Base-by-base conservation (phyloP, 306 rosid species). In the Inga oerstediana region DNA sequence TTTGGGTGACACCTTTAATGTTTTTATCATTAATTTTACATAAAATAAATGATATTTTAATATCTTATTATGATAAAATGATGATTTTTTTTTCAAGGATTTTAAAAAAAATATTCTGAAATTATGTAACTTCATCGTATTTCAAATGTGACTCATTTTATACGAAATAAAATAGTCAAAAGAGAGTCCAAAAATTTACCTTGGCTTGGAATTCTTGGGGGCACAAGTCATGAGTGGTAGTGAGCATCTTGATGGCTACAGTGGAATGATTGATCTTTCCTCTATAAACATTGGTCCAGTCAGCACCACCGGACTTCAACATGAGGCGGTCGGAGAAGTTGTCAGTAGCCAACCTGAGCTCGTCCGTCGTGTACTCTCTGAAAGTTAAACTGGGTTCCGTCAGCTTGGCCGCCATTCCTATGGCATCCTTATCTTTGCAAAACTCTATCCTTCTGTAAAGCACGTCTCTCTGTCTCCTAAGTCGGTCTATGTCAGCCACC, bases 361-460 rank as follows among this genome's bases (percentile, higher is more conserved):
- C 98, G 43, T 89, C 91, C 4, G 65, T 76, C 1, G 89, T 85
- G 77, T 91, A 95, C 85, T 83, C 95, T 80, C 94, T 89, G 32
- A 88, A 84, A 34, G 77, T 39, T n/a, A 86, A 88, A 10, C 79
- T 43, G 11, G 51, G 67, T 58, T 90, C 90, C 2, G 61, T 76
- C 11, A 86, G 19, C 86, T 86, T 85, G 2, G 83, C 82, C 0
- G 83, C 88, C 89, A 82, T 93, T 65, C 93, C 93, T 9, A 93
- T 92, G 10, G 91, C 98, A 58, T 95, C 98, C 77, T 85, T 89
- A 8, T 93, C 90, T 71, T 80, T 93, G 69, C 97, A 93, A 49
- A 91, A 93, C 82, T 90, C 95, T 4, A 95, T 84, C 84, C 97
- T 89, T 58, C 97, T 78, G 7, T 83, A 86, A 20, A 95, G 70